These are phyloP conservation scores for Zalerion maritima DNA, from an alignment of 495 filamentous ascomycete genomes.

Conservation along the genomic window DNA sequence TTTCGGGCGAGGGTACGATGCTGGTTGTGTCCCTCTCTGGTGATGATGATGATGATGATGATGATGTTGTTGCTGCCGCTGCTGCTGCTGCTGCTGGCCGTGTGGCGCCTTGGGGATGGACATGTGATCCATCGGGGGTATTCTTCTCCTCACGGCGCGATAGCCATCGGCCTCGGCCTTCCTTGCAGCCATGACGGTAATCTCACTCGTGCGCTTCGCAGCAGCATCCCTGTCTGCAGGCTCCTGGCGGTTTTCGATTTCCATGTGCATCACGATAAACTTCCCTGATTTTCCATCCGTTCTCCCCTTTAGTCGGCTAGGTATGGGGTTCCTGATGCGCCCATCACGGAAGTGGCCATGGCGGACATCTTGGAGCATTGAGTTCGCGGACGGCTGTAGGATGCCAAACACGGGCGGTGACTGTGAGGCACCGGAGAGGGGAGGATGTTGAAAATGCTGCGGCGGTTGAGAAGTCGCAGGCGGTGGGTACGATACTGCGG, in stretches of 20 bases:
- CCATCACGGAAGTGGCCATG: no score
- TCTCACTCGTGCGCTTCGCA: slow-evolving; percentile 42
- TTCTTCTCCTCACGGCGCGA: slow-evolving; percentile 31
- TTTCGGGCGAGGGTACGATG: no score
- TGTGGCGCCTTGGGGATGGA: no score
- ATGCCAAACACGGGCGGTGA: no score
- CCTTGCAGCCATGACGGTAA: slow-evolving; percentile 36
- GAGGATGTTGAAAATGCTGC: no score
- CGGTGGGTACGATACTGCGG: no score
- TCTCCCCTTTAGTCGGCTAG: slow-evolving; percentile 41
- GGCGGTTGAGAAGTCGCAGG: no score
- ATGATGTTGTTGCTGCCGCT: background rate
- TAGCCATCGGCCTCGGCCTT: slow-evolving; percentile 36
- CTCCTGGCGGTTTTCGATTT: slow-evolving; percentile 29
- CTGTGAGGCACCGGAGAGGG: no score
- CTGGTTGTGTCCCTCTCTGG: background rate
- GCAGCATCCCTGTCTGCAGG: slow-evolving; percentile 32
- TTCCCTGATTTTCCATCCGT: slow-evolving; percentile 43
- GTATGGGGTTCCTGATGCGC: slow-evolving; percentile 40
- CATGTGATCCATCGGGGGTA: no score
- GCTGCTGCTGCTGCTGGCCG: background rate
- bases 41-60: no score
- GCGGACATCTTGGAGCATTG: no score
- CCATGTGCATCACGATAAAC: slow-evolving; percentile 45
- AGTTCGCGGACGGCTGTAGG: no score